Percentiles rank a stretch among this genome's conserved stretches.
phyloP scores from a whole-genome alignment of 2,329 filamentous ascomycete genomes.

The Xylaria sp. region DNA sequence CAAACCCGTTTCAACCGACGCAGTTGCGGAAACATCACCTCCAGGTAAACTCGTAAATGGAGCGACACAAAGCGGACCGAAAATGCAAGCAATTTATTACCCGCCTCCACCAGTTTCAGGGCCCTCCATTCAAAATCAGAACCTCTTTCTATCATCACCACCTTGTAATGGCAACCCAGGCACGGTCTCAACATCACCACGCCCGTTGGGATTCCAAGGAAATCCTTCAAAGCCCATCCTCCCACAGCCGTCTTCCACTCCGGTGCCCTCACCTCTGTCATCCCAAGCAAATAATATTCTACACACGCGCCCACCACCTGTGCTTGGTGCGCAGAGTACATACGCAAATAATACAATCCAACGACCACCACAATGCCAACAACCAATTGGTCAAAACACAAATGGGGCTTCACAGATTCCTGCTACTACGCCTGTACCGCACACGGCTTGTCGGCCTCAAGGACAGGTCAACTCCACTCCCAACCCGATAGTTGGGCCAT shows the following conservation, averaged over 20 bases:
- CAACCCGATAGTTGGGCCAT: conserved; percentile 11
- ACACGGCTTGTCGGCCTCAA: neutral
- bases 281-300: conserved; percentile 2
- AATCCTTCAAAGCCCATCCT: neutral
- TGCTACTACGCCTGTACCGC: neutral
- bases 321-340: conserved; percentile 1
- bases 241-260: neutral
- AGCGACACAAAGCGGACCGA: neutral
- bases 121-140: neutral
- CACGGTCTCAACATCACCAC: neutral
- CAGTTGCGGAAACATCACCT: neutral
- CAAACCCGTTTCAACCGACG: neutral
- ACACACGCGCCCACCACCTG: neutral
- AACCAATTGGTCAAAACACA: neutral
- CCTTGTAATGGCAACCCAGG: neutral
- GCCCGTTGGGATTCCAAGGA: conserved; percentile 4
- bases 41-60: conserved; percentile 1
- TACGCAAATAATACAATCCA: neutral
- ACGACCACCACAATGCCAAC: conserved; percentile 1
- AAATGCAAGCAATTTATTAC: conserved; percentile 1
- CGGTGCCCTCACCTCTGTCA: neutral
- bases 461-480: neutral
- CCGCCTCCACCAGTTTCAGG: conserved; percentile 1
- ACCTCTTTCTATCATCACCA: neutral
- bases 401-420: conserved; percentile 3